phyloP scores from a whole-genome alignment of 371 early-diverging fungal species.

The Phascolomyces articulosus region DNA sequence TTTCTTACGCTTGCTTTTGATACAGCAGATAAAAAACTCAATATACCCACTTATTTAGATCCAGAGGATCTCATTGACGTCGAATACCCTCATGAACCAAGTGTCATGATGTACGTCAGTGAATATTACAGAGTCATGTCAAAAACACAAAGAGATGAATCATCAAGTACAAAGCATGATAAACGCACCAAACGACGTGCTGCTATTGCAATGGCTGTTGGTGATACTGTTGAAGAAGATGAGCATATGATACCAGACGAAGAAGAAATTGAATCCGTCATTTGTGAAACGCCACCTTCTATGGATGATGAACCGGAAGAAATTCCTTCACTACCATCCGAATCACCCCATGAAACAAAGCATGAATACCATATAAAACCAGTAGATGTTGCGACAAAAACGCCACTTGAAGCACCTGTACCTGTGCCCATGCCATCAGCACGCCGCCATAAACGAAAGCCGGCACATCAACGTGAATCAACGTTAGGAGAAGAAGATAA shows the following conservation, averaged over 20 bases:
- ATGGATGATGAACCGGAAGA: constrained; percentile 16
- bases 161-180: not conserved
- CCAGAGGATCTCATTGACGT: constrained; percentile 53
- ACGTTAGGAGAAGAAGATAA: constrained; percentile 47
- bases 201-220: constrained; percentile 8
- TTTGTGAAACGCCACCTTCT: constrained; percentile 12
- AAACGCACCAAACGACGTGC: constrained; percentile 7
- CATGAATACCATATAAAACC: not conserved
- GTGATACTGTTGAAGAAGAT: not conserved
- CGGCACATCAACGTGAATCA: constrained; percentile 32
- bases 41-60: constrained; percentile 44
- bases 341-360: not conserved
- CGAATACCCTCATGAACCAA: constrained; percentile 50
- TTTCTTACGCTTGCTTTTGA: constrained; percentile 40
- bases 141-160: constrained; percentile 1
- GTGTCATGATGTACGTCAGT: constrained; percentile 55
- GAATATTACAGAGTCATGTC: constrained; percentile 52
- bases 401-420: constrained; percentile 25
- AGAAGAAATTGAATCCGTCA: not conserved
- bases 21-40: constrained; percentile 35
- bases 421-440: constrained; percentile 44
- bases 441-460: constrained; percentile 18
- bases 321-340: not conserved
- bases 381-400: not conserved
- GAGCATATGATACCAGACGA: not conserved